Evolutionary conservation across 805 yeast genomes (phyloP).

Genomic region (Starmerella gropengiesseri): DNA sequence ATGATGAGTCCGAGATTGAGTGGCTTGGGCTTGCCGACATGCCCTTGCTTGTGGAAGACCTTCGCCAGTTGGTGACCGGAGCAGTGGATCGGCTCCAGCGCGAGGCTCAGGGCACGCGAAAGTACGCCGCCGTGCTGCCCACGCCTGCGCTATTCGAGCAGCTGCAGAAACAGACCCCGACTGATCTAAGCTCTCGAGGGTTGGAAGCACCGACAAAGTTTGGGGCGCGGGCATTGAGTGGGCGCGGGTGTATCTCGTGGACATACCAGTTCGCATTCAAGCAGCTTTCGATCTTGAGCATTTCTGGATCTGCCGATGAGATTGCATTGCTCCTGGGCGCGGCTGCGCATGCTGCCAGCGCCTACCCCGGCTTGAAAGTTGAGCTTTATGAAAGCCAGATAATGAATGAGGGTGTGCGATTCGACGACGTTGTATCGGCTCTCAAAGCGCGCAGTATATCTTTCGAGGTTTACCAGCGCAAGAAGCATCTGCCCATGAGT

Average conservation of each 20-base stretch:
- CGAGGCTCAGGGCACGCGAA: constrained; percentile 7
- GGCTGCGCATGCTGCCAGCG: constrained; percentile 4
- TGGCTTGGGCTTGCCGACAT: background rate
- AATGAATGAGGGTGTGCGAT: background rate
- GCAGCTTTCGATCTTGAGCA: constrained; percentile 9
- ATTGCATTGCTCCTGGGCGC: constrained; percentile 7
- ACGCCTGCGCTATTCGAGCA: constrained; percentile 13
- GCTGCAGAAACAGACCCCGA: constrained; percentile 10
- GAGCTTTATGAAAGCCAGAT: constrained; percentile 14
- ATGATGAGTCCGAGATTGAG: background rate
- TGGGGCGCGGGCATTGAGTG: constrained; percentile 13
- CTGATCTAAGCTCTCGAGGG: constrained; percentile 7
- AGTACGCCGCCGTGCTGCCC: constrained; percentile 9
- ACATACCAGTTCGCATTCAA: constrained; percentile 11
- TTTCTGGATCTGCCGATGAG: constrained; percentile 15
- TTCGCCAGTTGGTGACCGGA: constrained; percentile 3
- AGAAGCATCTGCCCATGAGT: constrained; percentile 12
- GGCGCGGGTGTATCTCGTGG: constrained; percentile 19
- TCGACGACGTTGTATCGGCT: constrained; percentile 9
- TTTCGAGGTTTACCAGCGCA: background rate
- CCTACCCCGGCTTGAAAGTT: constrained; percentile 5
- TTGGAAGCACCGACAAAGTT: constrained; percentile 4
- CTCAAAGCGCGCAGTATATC: background rate
- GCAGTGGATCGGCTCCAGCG: constrained; percentile 1
- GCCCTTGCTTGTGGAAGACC: constrained; percentile 8